Base-by-base conservation (phyloP, 768 basidiomycete species). In the Clitopilus passeckerianus region DNA sequence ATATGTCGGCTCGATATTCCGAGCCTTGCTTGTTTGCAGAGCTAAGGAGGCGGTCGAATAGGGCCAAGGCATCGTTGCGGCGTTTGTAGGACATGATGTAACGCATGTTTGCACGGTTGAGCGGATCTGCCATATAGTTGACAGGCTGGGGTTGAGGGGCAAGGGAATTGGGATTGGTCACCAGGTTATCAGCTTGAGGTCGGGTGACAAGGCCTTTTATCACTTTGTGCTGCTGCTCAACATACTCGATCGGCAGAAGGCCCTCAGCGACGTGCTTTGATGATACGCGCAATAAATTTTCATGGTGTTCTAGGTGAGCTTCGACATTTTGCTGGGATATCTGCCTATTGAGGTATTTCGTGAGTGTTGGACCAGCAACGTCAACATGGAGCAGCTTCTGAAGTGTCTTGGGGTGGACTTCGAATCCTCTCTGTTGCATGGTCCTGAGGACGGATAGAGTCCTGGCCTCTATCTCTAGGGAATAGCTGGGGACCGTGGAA, bases 311-410 rank as follows among this genome's bases (percentile, higher is more conserved):
- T 1, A 70, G 71, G 0, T 70, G 72, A 4, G 81, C 81, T 0
- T 75, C 69, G 34, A 74, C 59, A 3, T 74, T 73, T 46, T 80
- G 74, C 20, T 68, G 71, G 0, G 70, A 65, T 78, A 81, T 80
- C 20, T 75, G 73, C 20, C 70, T 63, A 12, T 71, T 78, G 18
- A 88, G 71, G 35, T 74, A 74, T 46, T 77, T 77, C 14, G 83
- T 73, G 57, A 88, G 70, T 52, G 82, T 77, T 0, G 80, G 67
- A 0, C 80, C 79, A 35, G 85, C 73, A 60, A 81, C 81, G 0
- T 79, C 76, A 63, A 86, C 80, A 43, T 72, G 72, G 50, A 86
- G 75, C 0, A 87, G 71, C 0, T 70, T 65, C 7, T 73, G 64
- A 62, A 81, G 83, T 0, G 83, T 84, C 14, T 72, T 63, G 3